phyloP scores from a whole-genome alignment of 116 monocot genomes.

The Phalaenopsis hybrid region DNA sequence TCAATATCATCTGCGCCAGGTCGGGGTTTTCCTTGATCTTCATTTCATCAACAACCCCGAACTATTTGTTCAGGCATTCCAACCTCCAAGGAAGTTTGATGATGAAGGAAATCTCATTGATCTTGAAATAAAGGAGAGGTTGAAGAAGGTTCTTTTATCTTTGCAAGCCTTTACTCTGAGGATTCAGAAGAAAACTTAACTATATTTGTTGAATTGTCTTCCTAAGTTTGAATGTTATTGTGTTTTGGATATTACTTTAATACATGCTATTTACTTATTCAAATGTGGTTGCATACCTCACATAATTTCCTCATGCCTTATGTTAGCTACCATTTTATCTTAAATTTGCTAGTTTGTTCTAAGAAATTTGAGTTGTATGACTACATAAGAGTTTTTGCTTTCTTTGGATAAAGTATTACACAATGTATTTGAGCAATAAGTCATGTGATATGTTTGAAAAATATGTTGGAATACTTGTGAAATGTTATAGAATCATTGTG shows the following conservation, averaged over 20 bases:
- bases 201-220: neutral
- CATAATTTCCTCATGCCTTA: too few species aligned
- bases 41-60: conserved; percentile 86
- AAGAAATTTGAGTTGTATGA: too few species aligned
- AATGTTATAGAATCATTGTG: too few species aligned
- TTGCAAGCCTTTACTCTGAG: conserved; percentile 46
- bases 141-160: conserved; percentile 49
- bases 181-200: conserved; percentile 6
- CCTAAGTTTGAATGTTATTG: neutral
- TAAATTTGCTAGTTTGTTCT: too few species aligned
- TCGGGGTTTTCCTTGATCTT: conserved; percentile 59
- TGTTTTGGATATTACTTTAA: neutral
- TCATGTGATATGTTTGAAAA: too few species aligned
- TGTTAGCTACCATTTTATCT: too few species aligned
- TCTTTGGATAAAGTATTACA: too few species aligned
- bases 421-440: too few species aligned
- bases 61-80: conserved; percentile 34
- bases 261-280: neutral
- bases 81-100: conserved; percentile 47
- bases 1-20: conserved; percentile 59
- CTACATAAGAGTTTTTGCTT: too few species aligned
- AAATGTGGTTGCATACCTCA: too few species aligned
- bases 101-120: conserved; percentile 46
- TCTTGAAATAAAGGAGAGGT: conserved; percentile 32
- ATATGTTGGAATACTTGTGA: too few species aligned